phyloP scores from a whole-genome alignment of 2,329 filamentous ascomycete species.

The Clonostachys chloroleuca region DNA sequence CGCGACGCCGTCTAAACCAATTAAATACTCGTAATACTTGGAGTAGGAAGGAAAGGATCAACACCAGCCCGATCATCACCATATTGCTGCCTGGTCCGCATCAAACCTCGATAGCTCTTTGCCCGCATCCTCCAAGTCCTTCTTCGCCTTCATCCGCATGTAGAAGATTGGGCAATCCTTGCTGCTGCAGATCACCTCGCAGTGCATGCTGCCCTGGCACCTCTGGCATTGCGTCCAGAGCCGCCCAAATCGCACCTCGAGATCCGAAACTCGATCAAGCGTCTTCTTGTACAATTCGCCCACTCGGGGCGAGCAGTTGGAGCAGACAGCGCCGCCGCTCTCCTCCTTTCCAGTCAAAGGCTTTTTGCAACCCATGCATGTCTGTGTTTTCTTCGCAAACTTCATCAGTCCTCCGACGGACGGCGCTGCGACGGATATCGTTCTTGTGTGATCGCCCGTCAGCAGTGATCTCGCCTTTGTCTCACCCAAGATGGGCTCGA shows the following conservation, averaged over 20 bases:
- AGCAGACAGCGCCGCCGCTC: constrained; percentile 80
- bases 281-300: constrained; percentile 94
- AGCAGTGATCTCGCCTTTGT: constrained; percentile 84
- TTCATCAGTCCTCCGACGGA: constrained; percentile 95
- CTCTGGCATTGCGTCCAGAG: constrained; percentile 98
- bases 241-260: constrained; percentile 87
- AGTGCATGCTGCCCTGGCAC: constrained; percentile 96
- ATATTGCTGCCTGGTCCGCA: constrained; percentile 68
- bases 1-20: too few relatives aligned
- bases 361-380: constrained; percentile 99
- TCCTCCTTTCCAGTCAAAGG: constrained; percentile 78
- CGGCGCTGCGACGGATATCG: constrained; percentile 87
- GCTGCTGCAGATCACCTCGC: constrained; percentile 94
- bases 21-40: too few relatives aligned
- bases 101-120: constrained; percentile 91
- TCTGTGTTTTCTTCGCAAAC: constrained; percentile 95
- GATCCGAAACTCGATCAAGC: constrained; percentile 79
- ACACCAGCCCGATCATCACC: constrained; percentile 24
- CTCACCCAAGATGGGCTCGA: constrained; percentile 95
- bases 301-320: constrained; percentile 77
- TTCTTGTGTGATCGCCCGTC: constrained; percentile 90
- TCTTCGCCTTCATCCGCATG: constrained; percentile 99
- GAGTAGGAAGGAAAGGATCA: too few relatives aligned
- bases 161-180: constrained; percentile 99
- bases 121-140: constrained; percentile 92